Percentiles rank a stretch among this genome's conserved stretches.
phyloP scores from a whole-genome alignment of 305 asterid species.

The Petunia hybrid region DNA sequence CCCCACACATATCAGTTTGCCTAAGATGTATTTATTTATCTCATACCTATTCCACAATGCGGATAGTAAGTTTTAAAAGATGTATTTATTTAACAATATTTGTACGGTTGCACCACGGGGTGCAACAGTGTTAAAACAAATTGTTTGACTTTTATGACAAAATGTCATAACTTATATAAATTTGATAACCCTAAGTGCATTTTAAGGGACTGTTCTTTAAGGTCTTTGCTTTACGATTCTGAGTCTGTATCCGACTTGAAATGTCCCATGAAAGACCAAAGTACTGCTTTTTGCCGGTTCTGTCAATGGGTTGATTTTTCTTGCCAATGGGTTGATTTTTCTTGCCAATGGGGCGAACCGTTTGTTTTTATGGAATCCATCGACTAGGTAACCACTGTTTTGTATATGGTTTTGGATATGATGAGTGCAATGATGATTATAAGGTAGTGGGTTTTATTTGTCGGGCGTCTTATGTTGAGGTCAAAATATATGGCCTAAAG shows the following conservation, averaged over 20 bases:
- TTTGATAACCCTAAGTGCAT: background rate
- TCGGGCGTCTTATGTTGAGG: conserved; percentile 39
- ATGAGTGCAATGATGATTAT: conserved; percentile 22
- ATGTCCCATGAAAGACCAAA: conserved; percentile 45
- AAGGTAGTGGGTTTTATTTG: conserved; percentile 52
- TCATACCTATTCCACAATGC: too few species aligned
- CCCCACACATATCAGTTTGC: too few species aligned
- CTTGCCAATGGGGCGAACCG: conserved; percentile 43
- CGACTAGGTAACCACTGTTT: conserved; percentile 35
- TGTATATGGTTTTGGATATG: conserved; percentile 56
- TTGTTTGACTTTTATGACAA: too few species aligned
- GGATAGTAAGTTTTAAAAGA: too few species aligned
- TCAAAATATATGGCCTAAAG: conserved; percentile 53
- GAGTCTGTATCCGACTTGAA: conserved; percentile 38
- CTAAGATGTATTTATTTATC: too few species aligned
- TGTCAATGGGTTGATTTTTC: conserved; percentile 57
- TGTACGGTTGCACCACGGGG: too few species aligned
- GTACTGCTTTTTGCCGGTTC: conserved; percentile 52
- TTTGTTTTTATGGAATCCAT: conserved; percentile 62
- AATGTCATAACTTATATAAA: too few species aligned
- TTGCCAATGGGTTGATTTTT: too few species aligned
- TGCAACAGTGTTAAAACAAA: too few species aligned
- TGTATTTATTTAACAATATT: too few species aligned
- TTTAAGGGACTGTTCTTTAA: conserved; percentile 44
- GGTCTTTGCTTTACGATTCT: conserved; percentile 35